These are phyloP conservation scores for Gardenia jasminoides DNA, from an alignment of 257 asterid genomes.

Conservation along the genomic window DNA sequence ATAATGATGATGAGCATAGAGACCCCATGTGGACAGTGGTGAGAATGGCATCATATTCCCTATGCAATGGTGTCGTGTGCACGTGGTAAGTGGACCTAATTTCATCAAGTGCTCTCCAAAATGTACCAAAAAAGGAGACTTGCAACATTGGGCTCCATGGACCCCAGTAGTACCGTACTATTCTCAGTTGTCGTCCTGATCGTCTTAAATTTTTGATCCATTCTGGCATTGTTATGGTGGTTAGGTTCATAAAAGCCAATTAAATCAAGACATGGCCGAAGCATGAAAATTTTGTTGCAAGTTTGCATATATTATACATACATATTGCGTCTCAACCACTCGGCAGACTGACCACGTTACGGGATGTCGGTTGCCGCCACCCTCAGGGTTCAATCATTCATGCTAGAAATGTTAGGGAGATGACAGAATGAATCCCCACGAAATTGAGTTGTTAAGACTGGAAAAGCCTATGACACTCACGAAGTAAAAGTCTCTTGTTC, in stretches of 20 bases:
- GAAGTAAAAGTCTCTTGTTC: too few species aligned
- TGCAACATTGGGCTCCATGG: constrained; percentile 3
- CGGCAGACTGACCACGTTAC: constrained; percentile 17
- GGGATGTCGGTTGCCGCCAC: constrained; percentile 14
- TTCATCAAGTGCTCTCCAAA: not conserved
- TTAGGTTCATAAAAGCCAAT: not conserved
- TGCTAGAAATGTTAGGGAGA: not conserved
- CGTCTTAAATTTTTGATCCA: constrained; percentile 9
- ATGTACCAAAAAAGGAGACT: not conserved
- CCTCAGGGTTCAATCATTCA: constrained; percentile 9
- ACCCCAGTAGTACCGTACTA: not conserved
- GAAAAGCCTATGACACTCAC: too few species aligned
- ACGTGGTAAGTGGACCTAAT: constrained; percentile 54
- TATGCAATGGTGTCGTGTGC: constrained; percentile 22
- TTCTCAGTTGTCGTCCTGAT: not conserved
- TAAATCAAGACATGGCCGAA: constrained; percentile 1
- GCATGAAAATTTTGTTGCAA: constrained; percentile 18
- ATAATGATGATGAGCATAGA: not conserved
- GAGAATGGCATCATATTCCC: not conserved
- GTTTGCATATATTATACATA: constrained; percentile 22
- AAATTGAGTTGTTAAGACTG: too few species aligned
- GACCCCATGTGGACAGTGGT: constrained; percentile 10
- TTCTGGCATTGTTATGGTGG: not conserved
- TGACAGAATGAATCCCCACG: too few species aligned
- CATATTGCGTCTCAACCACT: constrained; percentile 25